Percentiles rank a stretch among this genome's conserved stretches.
phyloP scores from a whole-genome alignment of 176 grass and related monocot genomes.

The Pontederia crassipes region DNA sequence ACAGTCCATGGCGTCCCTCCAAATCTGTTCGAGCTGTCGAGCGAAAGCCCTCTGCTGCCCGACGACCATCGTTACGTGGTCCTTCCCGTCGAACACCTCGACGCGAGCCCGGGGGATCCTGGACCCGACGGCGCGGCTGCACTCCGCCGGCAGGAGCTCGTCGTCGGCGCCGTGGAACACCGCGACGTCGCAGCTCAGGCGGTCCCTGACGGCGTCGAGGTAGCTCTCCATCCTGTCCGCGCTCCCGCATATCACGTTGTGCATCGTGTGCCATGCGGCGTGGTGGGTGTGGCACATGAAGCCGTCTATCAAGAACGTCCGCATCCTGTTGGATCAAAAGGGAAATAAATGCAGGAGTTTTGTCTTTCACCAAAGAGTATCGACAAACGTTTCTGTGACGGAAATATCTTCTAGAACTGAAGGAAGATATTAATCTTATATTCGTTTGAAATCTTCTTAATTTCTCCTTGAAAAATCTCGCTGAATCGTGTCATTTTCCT shows the following conservation, averaged over 20 bases:
- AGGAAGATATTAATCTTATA: too few species aligned
- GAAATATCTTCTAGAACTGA: too few species aligned
- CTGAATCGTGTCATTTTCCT: too few species aligned
- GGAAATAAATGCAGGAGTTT: too few species aligned
- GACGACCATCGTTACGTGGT: slow-evolving; percentile 87
- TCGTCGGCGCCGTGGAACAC: slow-evolving; percentile 78
- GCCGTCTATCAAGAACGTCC: slow-evolving; percentile 70
- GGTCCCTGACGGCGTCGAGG: slow-evolving; percentile 36
- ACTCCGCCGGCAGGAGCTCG: slow-evolving; percentile 70
- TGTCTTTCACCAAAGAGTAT: neutral
- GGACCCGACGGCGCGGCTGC: slow-evolving; percentile 44
- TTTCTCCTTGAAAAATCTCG: too few species aligned
- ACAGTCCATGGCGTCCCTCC: slow-evolving; percentile 32
- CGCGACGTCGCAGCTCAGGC: slow-evolving; percentile 42
- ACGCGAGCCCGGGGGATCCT: slow-evolving; percentile 54
- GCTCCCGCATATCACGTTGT: slow-evolving; percentile 95
- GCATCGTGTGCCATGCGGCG: slow-evolving; percentile 90
- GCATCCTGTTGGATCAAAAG: slow-evolving; percentile 32
- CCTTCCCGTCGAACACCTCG: slow-evolving; percentile 61
- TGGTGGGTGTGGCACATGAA: slow-evolving; percentile 99
- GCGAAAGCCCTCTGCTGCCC: slow-evolving; percentile 71
- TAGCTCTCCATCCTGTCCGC: slow-evolving; percentile 54
- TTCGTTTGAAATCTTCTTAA: too few species aligned
- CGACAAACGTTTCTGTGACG: too few species aligned
- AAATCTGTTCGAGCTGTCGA: slow-evolving; percentile 67